Percentiles rank a stretch among this genome's conserved stretches.
Conservation (phyloP, 306 rosid species). For the Pyrus bretschneideri region DNA sequence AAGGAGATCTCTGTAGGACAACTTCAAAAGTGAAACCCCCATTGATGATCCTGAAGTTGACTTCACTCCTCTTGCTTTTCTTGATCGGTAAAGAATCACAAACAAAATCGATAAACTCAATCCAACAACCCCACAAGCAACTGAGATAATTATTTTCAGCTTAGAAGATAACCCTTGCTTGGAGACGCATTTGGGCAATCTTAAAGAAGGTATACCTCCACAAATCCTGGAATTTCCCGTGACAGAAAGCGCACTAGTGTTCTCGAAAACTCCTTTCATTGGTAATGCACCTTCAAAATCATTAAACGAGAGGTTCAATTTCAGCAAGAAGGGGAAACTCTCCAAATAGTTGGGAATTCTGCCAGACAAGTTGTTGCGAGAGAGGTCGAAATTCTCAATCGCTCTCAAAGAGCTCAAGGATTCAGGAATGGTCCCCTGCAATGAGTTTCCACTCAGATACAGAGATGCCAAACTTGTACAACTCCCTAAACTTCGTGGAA, state of each 20-base stretch:
- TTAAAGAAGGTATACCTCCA: conserved; percentile 9
- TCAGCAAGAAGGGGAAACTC: neutral
- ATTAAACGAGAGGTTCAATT: conserved; percentile 27
- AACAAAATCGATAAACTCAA: neutral
- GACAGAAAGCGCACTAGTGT: conserved; percentile 1
- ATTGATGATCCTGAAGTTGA: neutral
- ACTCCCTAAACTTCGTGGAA: conserved; percentile 13
- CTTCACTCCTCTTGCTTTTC: neutral
- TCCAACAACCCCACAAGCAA: neutral
- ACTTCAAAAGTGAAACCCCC: neutral
- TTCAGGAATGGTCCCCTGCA: conserved; percentile 13
- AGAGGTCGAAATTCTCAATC: neutral
- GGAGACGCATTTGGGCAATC: conserved; percentile 1
- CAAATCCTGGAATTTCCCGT: conserved; percentile 16
- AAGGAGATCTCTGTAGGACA: conserved; percentile 13
- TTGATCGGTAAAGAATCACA: neutral
- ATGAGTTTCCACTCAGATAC: conserved; percentile 11
- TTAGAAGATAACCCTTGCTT: neutral
- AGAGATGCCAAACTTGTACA: conserved; percentile 4
- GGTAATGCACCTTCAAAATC: conserved; percentile 18
- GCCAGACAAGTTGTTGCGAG: no score
- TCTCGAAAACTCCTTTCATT: conserved; percentile 14
- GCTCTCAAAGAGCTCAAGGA: conserved; percentile 20
- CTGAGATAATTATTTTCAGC: neutral
- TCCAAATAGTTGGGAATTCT: no score